These are phyloP conservation scores for Firmiana major DNA, from an alignment of 345 rosid genomes.

Conservation along the genomic window DNA sequence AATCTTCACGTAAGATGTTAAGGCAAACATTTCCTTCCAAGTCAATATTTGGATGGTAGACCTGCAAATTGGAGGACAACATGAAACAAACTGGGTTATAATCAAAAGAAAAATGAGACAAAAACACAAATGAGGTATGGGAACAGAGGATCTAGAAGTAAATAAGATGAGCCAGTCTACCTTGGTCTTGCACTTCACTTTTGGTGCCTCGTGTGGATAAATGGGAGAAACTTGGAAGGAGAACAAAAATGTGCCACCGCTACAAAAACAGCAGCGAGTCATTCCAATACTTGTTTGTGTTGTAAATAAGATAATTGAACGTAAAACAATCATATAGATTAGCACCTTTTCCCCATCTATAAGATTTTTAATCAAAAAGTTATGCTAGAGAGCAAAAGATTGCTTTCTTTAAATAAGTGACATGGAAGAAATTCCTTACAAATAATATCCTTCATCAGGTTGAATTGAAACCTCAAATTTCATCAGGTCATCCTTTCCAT, in stretches of 20 bases:
- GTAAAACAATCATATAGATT: background rate
- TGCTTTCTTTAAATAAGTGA: background rate
- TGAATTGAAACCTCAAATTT: conserved; percentile 71
- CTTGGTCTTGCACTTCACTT: conserved; percentile 98
- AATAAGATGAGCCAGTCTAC: conserved; percentile 26
- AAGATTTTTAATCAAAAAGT: background rate
- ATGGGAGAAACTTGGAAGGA: conserved; percentile 82
- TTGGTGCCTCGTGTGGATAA: conserved; percentile 96
- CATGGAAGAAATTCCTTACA: conserved; percentile 39
- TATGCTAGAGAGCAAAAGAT: background rate
- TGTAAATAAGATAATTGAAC: background rate
- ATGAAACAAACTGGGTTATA: background rate
- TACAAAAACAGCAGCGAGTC: conserved; percentile 19
- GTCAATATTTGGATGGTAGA: conserved; percentile 96
- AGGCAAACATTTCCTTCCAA: conserved; percentile 97
- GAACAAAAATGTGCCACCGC: conserved; percentile 83
- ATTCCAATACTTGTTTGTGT: background rate
- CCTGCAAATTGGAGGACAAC: conserved; percentile 38
- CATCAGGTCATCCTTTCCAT: conserved; percentile 84
- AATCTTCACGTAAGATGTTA: conserved; percentile 90
- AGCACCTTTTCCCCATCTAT: background rate
- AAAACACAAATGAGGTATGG: background rate
- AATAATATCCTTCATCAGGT: conserved; percentile 86
- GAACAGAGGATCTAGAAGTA: background rate
- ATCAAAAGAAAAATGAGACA: conserved; percentile 10